Percentiles rank a stretch among this genome's conserved stretches.
phyloP scores from a whole-genome alignment of 2,329 filamentous ascomycete species.

The Arthrobotrys pseudoclavata region DNA sequence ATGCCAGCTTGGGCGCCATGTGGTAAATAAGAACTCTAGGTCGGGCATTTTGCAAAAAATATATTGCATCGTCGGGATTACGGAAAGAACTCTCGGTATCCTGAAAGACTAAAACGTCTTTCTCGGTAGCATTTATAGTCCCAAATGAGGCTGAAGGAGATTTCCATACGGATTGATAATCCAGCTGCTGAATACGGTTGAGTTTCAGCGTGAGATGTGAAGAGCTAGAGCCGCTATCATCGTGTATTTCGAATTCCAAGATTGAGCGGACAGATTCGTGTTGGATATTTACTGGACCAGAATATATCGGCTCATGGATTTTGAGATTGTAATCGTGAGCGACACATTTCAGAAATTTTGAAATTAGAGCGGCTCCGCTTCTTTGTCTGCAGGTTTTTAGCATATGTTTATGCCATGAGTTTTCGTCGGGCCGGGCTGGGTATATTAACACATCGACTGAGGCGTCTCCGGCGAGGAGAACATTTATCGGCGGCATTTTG shows the following conservation, averaged over 20 bases:
- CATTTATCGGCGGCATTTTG: slow-evolving; percentile 27
- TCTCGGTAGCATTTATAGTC: neutral
- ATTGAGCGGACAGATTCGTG: slow-evolving; percentile 43
- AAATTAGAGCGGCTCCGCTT: slow-evolving; percentile 27
- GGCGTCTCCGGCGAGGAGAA: slow-evolving; percentile 41
- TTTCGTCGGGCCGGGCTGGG: slow-evolving; percentile 17
- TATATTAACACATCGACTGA: slow-evolving; percentile 51
- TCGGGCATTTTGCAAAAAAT: slow-evolving; percentile 17
- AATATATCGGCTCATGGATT: slow-evolving; percentile 23
- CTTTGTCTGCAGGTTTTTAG: slow-evolving; percentile 30
- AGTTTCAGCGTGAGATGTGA: slow-evolving; percentile 21
- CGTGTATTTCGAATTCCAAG: slow-evolving; percentile 36
- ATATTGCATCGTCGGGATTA: slow-evolving; percentile 32
- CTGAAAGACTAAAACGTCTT: slow-evolving; percentile 34
- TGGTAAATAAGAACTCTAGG: slow-evolving; percentile 35
- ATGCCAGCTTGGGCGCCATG: slow-evolving; percentile 31
- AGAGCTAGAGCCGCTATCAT: slow-evolving; percentile 9
- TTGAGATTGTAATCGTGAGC: slow-evolving; percentile 26
- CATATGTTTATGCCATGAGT: slow-evolving; percentile 24
- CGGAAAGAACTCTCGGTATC: slow-evolving; percentile 44
- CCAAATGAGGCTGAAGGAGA: neutral
- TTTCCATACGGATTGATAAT: slow-evolving; percentile 34
- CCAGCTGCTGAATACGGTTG: slow-evolving; percentile 32
- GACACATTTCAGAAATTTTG: slow-evolving; percentile 16
- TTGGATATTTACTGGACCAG: slow-evolving; percentile 18